Conservation (phyloP, 1,139 yeast species). For the Magnusiomyces clavatus region DNA sequence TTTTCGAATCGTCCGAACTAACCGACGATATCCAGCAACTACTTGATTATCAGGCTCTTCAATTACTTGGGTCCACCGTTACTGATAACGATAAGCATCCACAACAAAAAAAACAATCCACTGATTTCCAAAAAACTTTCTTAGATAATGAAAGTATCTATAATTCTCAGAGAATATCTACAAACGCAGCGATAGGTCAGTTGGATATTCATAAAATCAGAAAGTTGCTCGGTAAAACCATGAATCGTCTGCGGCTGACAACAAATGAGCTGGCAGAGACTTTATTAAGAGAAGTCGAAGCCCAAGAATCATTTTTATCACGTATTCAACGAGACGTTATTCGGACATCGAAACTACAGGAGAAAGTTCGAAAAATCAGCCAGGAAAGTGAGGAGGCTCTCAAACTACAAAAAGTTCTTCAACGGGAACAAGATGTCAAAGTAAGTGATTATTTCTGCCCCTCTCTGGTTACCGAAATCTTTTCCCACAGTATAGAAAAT, state of each 20-base stretch:
- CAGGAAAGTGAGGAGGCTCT: conserved; percentile 3
- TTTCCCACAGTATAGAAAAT: neutral
- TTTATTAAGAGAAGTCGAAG: neutral
- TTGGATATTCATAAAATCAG: neutral
- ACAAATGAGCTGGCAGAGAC: conserved; percentile 2
- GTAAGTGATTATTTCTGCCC: neutral
- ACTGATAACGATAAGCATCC: too few relatives aligned
- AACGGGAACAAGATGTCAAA: neutral
- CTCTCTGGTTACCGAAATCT: too few relatives aligned
- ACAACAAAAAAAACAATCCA: too few relatives aligned
- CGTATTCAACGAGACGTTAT: neutral
- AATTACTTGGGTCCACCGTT: neutral
- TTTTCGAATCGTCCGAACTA: neutral
- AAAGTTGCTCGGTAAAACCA: neutral
- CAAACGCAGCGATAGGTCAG: too few relatives aligned
- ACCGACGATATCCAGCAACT: conserved; percentile 2
- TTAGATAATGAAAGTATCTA: too few relatives aligned
- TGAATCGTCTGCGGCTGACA: neutral
- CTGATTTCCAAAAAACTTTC: too few relatives aligned
- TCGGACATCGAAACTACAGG: neutral
- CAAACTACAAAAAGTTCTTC: neutral
- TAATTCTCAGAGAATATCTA: too few relatives aligned
- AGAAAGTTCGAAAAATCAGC: neutral
- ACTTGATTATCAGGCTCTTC: neutral
- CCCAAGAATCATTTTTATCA: neutral